Conservation (phyloP, 1,284 basidiomycete species). For the Jaminaea rosea region DNA sequence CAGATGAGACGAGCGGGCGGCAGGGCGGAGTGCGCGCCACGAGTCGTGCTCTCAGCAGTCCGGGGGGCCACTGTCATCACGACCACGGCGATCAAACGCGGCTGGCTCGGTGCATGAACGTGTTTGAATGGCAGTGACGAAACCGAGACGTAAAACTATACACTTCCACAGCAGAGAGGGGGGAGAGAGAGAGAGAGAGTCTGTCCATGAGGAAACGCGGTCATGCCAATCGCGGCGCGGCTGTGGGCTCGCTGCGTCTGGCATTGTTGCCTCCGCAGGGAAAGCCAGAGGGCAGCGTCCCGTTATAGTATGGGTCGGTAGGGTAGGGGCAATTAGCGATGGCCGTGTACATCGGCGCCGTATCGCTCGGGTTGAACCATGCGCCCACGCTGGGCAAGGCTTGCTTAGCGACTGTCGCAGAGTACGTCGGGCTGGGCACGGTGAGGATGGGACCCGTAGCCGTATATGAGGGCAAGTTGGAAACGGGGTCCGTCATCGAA, state of each 20-base stretch:
- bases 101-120: no score
- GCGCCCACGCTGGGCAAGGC: conserved; percentile 16
- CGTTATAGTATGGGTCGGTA: conserved; percentile 15
- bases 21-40: no score
- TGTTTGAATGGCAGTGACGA: no score
- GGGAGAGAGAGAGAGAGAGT: no score
- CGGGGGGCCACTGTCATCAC: no score
- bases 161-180: no score
- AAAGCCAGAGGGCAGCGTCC: conserved; percentile 11
- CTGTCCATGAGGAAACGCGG: no score
- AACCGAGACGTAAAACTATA: no score
- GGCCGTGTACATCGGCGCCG: conserved; percentile 13
- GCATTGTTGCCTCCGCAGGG: conserved; percentile 14
- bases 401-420: conserved; percentile 9
- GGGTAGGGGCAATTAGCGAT: conserved; percentile 27
- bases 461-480: conserved; percentile 22
- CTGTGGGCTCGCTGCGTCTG: neutral
- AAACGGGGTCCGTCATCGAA: conserved; percentile 5
- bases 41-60: no score
- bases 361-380: conserved; percentile 14
- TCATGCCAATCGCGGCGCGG: no score
- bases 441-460: conserved; percentile 14
- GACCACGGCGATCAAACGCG: no score
- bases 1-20: no score
- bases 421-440: conserved; percentile 15